A percentile compares a stretch with the other conserved stretches of the same genome.
Evolutionary conservation across 2,329 filamentous ascomycete genomes (phyloP).

Genomic region (Ciborinia camelliae): DNA sequence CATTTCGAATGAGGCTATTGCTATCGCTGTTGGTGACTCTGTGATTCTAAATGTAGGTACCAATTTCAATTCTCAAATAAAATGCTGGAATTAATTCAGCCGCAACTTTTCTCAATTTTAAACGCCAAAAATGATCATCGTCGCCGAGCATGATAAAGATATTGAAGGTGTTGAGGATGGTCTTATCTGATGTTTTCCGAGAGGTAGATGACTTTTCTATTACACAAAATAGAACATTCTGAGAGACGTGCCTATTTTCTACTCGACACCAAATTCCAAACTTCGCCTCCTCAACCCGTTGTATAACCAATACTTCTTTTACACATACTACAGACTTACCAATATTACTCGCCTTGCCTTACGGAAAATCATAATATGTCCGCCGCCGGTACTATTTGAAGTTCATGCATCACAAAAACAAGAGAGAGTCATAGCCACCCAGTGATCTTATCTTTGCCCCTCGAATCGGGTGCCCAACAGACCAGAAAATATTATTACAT

Average conservation of each 20-base stretch:
- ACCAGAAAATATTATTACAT: constrained; percentile 17
- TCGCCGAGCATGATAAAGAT: no score
- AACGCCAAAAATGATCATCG: not conserved
- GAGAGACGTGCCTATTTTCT: constrained; percentile 30
- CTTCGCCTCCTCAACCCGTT: constrained; percentile 2
- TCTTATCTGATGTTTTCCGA: not conserved
- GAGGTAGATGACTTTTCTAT: not conserved
- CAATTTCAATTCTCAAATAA: not conserved
- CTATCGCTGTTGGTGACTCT: not conserved
- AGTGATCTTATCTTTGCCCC: constrained; percentile 19
- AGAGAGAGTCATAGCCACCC: constrained; percentile 11
- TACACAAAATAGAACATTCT: constrained; percentile 11
- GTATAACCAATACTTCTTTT: constrained; percentile 31
- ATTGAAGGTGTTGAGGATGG: not conserved
- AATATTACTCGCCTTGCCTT: not conserved
- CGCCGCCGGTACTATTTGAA: not conserved
- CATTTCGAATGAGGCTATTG: no score
- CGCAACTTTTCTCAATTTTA: not conserved
- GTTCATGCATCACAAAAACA: not conserved
- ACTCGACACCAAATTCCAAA: constrained; percentile 24
- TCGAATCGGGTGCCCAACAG: constrained; percentile 25
- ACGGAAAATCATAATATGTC: not conserved
- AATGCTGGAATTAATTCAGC: not conserved
- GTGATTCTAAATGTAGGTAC: constrained; percentile 2
- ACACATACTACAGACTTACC: constrained; percentile 27